Conservation (phyloP, 306 rosid species). For the Trifolium repens region DNA sequence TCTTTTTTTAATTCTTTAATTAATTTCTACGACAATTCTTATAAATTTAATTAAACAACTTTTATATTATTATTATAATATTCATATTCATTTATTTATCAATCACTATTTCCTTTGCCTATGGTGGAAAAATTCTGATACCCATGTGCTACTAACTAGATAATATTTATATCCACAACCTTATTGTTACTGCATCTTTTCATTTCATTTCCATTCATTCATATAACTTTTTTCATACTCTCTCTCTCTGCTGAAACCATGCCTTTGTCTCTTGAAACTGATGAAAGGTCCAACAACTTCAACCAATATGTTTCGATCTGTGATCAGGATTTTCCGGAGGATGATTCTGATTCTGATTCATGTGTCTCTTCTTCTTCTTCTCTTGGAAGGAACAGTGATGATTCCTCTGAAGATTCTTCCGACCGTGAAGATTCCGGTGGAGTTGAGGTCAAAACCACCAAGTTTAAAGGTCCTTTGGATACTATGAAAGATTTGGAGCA, state of each 20-base stretch:
- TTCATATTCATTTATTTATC: not conserved
- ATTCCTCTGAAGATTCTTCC: slow-evolving; percentile 55
- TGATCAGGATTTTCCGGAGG: slow-evolving; percentile 50
- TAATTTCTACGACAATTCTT: slow-evolving; percentile 15
- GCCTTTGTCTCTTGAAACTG: slow-evolving; percentile 56
- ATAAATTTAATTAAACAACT: slow-evolving; percentile 12
- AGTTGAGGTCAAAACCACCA: slow-evolving; percentile 63
- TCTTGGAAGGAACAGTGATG: slow-evolving; percentile 64
- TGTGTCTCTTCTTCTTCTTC: slow-evolving; percentile 70
- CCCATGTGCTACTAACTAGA: slow-evolving; percentile 56
- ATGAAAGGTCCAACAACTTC: slow-evolving; percentile 49
- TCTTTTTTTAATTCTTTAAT: slow-evolving; percentile 38
- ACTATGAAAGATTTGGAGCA: slow-evolving; percentile 64
- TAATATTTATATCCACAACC: slow-evolving; percentile 44
- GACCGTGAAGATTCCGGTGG: slow-evolving; percentile 65
- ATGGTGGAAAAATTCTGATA: slow-evolving; percentile 48
- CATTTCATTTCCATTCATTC: slow-evolving; percentile 14
- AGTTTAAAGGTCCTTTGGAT: slow-evolving; percentile 66
- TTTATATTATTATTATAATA: slow-evolving; percentile 21
- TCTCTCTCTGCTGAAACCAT: slow-evolving; percentile 40
- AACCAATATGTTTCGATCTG: slow-evolving; percentile 52
- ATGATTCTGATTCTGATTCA: slow-evolving; percentile 62
- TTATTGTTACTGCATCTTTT: slow-evolving; percentile 1
- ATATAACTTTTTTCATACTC: not conserved
- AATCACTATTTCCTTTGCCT: slow-evolving; percentile 3